A percentile compares a stretch with the other conserved stretches of the same genome.
phyloP scores from a whole-genome alignment of 2,329 filamentous ascomycete genomes.

The Penicillium sp. region DNA sequence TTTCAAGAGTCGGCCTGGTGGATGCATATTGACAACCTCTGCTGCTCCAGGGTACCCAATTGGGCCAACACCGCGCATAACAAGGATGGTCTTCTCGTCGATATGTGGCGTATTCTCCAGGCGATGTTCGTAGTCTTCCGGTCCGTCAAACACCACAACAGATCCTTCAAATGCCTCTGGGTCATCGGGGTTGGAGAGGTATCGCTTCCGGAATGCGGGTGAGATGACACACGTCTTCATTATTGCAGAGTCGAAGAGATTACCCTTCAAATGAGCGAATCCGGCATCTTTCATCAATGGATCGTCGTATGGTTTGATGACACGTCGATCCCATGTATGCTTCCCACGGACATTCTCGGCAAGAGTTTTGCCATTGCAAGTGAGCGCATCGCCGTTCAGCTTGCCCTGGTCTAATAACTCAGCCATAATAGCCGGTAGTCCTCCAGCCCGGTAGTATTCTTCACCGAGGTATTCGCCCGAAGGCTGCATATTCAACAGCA shows the following conservation, averaged over 20 bases:
- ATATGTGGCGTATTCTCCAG: slow-evolving; percentile 42
- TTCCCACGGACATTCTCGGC: slow-evolving; percentile 24
- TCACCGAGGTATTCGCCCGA: slow-evolving; percentile 53
- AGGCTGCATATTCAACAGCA: slow-evolving; percentile 56
- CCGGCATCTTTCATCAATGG: slow-evolving; percentile 52
- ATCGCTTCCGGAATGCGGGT: slow-evolving; percentile 43
- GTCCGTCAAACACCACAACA: slow-evolving; percentile 51
- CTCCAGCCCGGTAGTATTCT: slow-evolving; percentile 55
- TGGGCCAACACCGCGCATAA: slow-evolving; percentile 51
- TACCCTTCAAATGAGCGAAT: slow-evolving; percentile 50
- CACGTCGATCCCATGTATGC: slow-evolving; percentile 50
- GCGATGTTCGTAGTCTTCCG: slow-evolving; percentile 47
- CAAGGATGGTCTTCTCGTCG: slow-evolving; percentile 41
- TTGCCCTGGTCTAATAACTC: slow-evolving; percentile 51
- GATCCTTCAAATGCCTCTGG: slow-evolving; percentile 49
- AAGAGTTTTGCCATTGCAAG: slow-evolving; percentile 33
- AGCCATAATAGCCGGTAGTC: slow-evolving; percentile 53
- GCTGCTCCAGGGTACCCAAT: slow-evolving; percentile 51
- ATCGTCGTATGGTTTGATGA: slow-evolving; percentile 45
- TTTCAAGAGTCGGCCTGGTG: slow-evolving; percentile 44
- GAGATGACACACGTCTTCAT: slow-evolving; percentile 55
- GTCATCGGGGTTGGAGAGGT: slow-evolving; percentile 46
- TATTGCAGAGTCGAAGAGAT: slow-evolving; percentile 51
- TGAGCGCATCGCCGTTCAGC: slow-evolving; percentile 34
- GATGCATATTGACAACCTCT: slow-evolving; percentile 54